Base-by-base conservation (phyloP, 768 basidiomycete species). In the Macrocybe gigantea region DNA sequence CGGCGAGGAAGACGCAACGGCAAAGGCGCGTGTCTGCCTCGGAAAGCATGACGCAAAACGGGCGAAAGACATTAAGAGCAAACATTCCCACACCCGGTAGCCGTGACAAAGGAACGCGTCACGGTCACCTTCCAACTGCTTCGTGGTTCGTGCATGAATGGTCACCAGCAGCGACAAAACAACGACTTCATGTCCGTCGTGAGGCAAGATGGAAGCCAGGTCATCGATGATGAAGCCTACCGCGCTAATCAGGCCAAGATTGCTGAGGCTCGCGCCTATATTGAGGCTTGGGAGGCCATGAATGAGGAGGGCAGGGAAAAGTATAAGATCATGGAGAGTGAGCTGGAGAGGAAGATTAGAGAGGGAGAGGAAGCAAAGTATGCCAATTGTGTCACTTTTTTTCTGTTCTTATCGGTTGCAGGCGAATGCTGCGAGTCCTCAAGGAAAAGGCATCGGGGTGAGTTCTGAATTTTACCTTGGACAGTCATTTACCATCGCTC, bases 1-100 rank as follows among this genome's bases (percentile, higher is more conserved):
- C 12, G 72, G 63, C 15, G 70, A 65, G 5, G 68, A 67, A 3
- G 72, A 61, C 12, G 80, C 72, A 47, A 78, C 58, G 5, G 80
- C 72, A 45, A 76, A 75, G 32, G 67, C 53, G 39, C 79, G 76
- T 45, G 55, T 53, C 38, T 60, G 49, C 31, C 45, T 49, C 34
- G 59, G 48, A 41, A 46, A 45, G 36, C 40, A 47, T 31, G 31
- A 56, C 52, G 49, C 45, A 30, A 60, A 42, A 41, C 50, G 56
- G 43, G 49, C 45, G 44, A 65, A 52, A 52, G 52, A 52, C 62
- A 63, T 64, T 45, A 22, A 22, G 22, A 22, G 22, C 4, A 22
- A 22, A 22, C 22, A 22, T 22, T 22, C 22, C 22, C 22, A 22
- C 22, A 4, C 22, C 22, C 4, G 1, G 22, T 22, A 4, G 22